phyloP scores from a whole-genome alignment of 768 basidiomycete genomes.

The Russula lepida region DNA sequence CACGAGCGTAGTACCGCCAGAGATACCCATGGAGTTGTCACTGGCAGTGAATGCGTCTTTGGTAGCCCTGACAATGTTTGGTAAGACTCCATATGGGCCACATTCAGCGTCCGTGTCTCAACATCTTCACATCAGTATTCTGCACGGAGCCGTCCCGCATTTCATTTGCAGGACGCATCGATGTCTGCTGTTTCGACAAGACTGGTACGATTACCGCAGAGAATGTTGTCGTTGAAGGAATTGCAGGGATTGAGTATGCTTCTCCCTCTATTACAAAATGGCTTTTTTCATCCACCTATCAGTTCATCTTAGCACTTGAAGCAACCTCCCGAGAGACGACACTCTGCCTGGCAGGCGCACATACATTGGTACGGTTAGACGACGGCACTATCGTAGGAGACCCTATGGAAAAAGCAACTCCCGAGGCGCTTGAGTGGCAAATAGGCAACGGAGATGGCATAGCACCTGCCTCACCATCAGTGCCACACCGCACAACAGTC shows the following conservation, averaged over 20 bases:
- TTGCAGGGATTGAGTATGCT: slow-evolving; percentile 82
- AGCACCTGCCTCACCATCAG: slow-evolving; percentile 42
- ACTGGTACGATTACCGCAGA: slow-evolving; percentile 98
- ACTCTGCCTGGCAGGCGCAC: slow-evolving; percentile 84
- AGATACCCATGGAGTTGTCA: slow-evolving; percentile 95
- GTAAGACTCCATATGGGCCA: slow-evolving; percentile 38
- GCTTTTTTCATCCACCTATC: slow-evolving; percentile 1
- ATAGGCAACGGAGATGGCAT: slow-evolving; percentile 51
- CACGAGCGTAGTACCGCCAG: slow-evolving; percentile 96
- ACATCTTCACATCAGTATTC: slow-evolving; percentile 69
- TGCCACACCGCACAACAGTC: slow-evolving; percentile 52
- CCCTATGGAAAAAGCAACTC: slow-evolving; percentile 97
- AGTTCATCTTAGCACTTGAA: slow-evolving; percentile 52
- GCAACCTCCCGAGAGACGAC: slow-evolving; percentile 72
- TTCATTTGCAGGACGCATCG: slow-evolving; percentile 89
- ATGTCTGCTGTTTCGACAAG: slow-evolving; percentile 99
- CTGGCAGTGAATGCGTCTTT: slow-evolving; percentile 93
- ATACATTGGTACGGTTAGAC: slow-evolving; percentile 89
- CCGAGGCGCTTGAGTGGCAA: slow-evolving; percentile 85
- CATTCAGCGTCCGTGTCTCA: neutral
- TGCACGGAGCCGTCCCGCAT: slow-evolving; percentile 99
- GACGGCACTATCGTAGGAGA: slow-evolving; percentile 94
- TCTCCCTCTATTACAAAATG: neutral
- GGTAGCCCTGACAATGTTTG: slow-evolving; percentile 86
- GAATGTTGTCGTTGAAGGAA: slow-evolving; percentile 87